phyloP scores from a whole-genome alignment of 2,329 filamentous ascomycete species.

The Phaeoacremonium minimum region DNA sequence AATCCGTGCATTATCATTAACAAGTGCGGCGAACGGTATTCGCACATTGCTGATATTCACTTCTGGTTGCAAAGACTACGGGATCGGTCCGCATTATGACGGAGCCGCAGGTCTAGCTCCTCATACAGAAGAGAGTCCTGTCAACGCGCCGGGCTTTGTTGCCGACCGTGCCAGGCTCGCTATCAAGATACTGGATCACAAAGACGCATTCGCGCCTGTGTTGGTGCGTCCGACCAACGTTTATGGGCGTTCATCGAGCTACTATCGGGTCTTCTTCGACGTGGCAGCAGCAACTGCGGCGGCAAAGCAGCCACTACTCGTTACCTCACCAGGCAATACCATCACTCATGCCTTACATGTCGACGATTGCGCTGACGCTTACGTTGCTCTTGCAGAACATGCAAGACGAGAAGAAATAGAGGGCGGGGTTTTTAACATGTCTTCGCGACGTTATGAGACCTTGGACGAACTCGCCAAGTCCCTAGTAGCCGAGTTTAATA shows the following conservation, averaged over 20 bases:
- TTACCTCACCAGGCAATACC: constrained; percentile 27
- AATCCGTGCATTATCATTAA: constrained; percentile 24
- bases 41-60: constrained; percentile 38
- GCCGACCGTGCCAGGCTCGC: constrained; percentile 24
- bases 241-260: constrained; percentile 39
- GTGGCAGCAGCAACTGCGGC: constrained; percentile 15
- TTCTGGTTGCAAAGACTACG: constrained; percentile 48
- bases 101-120: constrained; percentile 27
- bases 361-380: constrained; percentile 44
- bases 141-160: constrained; percentile 23
- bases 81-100: constrained; percentile 25
- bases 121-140: constrained; percentile 36
- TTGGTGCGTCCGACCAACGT: constrained; percentile 42
- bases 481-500: constrained; percentile 32
- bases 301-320: constrained; percentile 16
- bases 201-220: constrained; percentile 33
- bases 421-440: constrained; percentile 41
- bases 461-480: constrained; percentile 29
- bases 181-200: constrained; percentile 29
- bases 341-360: constrained; percentile 43
- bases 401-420: constrained; percentile 20
- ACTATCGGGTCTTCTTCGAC: constrained; percentile 33
- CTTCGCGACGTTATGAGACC: constrained; percentile 37
- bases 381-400: constrained; percentile 37
- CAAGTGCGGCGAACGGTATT: constrained; percentile 24